Base-by-base conservation (phyloP, 768 basidiomycete species). In the Trichaptum fuscoviolaceum region DNA sequence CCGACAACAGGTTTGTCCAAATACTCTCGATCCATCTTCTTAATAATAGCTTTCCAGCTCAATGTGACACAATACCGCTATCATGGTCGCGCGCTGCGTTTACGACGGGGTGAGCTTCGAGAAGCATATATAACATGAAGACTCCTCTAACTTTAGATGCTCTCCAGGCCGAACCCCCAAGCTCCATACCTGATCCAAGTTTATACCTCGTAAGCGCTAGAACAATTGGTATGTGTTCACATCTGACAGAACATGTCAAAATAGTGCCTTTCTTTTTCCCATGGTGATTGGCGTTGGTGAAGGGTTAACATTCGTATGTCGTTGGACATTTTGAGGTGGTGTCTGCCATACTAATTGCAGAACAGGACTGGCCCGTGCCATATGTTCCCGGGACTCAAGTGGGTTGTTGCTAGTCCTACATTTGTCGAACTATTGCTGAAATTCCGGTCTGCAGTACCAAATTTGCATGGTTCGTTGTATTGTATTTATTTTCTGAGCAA, bases 181-280 rank as follows among this genome's bases (percentile, higher is more conserved):
- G 79, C 85, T 5, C 87, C 87, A 18, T 88, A 87, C 72, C 84
- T 75, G 71, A 81, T 88, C 4, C 84, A 86, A 70, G 78, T 88
- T 9, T 87, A 85, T 71, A 84, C 85, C 17, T 87, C 86, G 87
- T 87, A 66, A 73, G 85, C 77, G 25, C 62, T 36, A 8, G 23
- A 57, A 62, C 58, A 35, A 42, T 64, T 30, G 42, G 63, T 8
- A 25, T 27, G 23, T 7, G 12, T n/a, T 1, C 20, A 9, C 26
- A 10, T 26, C 52, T 24, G n/a, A 10, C 64, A 10, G 57, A 63
- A 52, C n/a, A 60, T 62, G 26, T 57, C 63, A 66, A 59, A 87
- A n/a, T n/a, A n/a, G 86, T 35, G 73, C 80, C 23, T 84, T 80
- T 70, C 73, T 82, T 24, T 80, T 84, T 57, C 86, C 87, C 1